These are phyloP conservation scores for Solanum megistacrolobum DNA, from an alignment of 257 asterid genomes.

Conservation along the genomic window DNA sequence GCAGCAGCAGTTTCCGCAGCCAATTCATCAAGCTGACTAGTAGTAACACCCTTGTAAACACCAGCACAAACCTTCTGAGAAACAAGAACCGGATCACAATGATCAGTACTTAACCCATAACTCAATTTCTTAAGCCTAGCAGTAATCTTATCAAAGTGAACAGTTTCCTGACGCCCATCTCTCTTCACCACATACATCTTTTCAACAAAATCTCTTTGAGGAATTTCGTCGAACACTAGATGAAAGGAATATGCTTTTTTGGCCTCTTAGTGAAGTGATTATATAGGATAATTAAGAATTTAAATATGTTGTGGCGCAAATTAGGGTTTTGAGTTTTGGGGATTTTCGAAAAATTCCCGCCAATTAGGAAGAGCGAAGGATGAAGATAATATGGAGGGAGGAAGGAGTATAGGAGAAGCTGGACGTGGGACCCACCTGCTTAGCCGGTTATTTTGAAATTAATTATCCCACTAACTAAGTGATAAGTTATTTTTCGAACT, in stretches of 20 bases:
- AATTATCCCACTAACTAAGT: too few relatives aligned
- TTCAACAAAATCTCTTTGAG: not conserved
- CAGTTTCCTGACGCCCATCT: conserved; percentile 88
- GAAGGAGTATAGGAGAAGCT: not conserved
- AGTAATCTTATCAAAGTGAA: conserved; percentile 93
- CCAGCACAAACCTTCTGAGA: conserved; percentile 95
- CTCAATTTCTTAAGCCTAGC: conserved; percentile 84
- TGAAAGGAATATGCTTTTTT: not conserved
- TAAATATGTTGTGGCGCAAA: not conserved
- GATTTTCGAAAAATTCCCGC: conserved; percentile 44
- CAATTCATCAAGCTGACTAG: conserved; percentile 92
- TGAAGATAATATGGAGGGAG: conserved; percentile 4
- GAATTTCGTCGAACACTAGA: conserved; percentile 8
- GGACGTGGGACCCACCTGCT: conserved; percentile 17
- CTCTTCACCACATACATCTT: conserved; percentile 89
- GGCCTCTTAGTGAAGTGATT: not conserved
- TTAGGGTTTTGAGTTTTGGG: conserved; percentile 5
- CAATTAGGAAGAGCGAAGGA: conserved; percentile 29
- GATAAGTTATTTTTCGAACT: not conserved
- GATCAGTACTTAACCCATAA: conserved; percentile 82
- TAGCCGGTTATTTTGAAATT: too few relatives aligned
- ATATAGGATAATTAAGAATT: not conserved
- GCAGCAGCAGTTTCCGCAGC: conserved; percentile 99
- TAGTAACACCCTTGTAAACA: conserved; percentile 85
- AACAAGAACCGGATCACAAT: conserved; percentile 85